Conservation (phyloP, 2,329 filamentous ascomycete species). For the Colletotrichum tabaci region DNA sequence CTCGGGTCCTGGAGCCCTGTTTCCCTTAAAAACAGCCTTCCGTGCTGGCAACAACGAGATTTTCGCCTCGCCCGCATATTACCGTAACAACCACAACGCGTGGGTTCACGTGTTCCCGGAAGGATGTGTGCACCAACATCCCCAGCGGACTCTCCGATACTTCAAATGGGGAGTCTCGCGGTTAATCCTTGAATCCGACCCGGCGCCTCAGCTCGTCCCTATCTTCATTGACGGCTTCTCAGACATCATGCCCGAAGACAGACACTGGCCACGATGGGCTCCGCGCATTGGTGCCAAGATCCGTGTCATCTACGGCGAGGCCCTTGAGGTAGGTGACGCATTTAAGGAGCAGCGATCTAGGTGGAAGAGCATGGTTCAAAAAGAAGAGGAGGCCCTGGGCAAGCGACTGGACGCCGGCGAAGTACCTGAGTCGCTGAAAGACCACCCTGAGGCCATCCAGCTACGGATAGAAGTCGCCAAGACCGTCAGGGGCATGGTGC, state of each 20-base stretch:
- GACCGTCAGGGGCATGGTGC: constrained; percentile 83
- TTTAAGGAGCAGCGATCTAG: constrained; percentile 83
- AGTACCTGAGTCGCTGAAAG: constrained; percentile 77
- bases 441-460: constrained; percentile 81
- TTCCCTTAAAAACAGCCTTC: constrained; percentile 29
- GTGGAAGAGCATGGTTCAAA: constrained; percentile 78
- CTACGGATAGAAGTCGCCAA: constrained; percentile 82
- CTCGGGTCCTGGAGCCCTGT: constrained; percentile 63
- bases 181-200: constrained; percentile 90
- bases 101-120: constrained; percentile 99
- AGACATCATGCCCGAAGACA: constrained; percentile 87
- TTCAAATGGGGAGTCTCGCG: constrained; percentile 98
- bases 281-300: constrained; percentile 82
- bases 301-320: constrained; percentile 83
- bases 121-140: constrained; percentile 92
- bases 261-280: constrained; percentile 83
- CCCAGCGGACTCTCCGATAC: constrained; percentile 86
- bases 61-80: constrained; percentile 81
- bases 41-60: constrained; percentile 74
- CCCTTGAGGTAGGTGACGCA: constrained; percentile 78
- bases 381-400: constrained; percentile 56
- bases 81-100: constrained; percentile 76
- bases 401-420: constrained; percentile 59
- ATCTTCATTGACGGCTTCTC: constrained; percentile 96
- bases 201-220: constrained; percentile 89